Percentiles rank a stretch among this genome's conserved stretches.
These are phyloP conservation scores for Alternaria sp. DNA, from an alignment of 2,329 filamentous ascomycete genomes.

Conservation along the genomic window DNA sequence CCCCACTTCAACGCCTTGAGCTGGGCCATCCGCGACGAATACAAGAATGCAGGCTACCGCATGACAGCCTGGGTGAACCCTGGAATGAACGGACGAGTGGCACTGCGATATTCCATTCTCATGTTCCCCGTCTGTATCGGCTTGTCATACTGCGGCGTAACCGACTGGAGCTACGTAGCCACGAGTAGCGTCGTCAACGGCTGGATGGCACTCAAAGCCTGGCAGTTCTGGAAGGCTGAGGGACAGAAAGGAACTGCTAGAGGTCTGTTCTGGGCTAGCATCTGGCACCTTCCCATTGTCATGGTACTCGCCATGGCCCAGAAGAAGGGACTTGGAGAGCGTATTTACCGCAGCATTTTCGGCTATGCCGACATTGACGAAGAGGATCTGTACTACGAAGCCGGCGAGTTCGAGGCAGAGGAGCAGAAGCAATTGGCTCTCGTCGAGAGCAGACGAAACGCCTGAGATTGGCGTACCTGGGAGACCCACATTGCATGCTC, in stretches of 20 bases:
- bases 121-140: constrained; percentile 87
- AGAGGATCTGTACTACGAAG: constrained; percentile 44
- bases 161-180: constrained; percentile 81
- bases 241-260: constrained; percentile 82
- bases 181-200: constrained; percentile 82
- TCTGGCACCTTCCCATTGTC: constrained; percentile 91
- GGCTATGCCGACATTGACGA: constrained; percentile 40
- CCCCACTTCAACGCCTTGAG: constrained; percentile 96
- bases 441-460: constrained; percentile 8
- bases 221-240: constrained; percentile 78
- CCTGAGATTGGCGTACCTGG: constrained; percentile 8
- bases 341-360: constrained; percentile 40
- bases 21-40: constrained; percentile 88
- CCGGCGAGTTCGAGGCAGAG: constrained; percentile 32
- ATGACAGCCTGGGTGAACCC: constrained; percentile 90
- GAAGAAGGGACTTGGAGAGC: constrained; percentile 74
- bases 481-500: neutral
- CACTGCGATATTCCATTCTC: constrained; percentile 80
- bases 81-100: constrained; percentile 82
- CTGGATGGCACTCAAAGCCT: constrained; percentile 83
- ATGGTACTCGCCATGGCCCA: constrained; percentile 89
- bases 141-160: constrained; percentile 79
- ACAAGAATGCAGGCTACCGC: constrained; percentile 70
- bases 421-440: constrained; percentile 19
- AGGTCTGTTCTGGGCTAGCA: constrained; percentile 93